phyloP scores from a whole-genome alignment of 192 early-diverging fungal genomes.

The Coemansia guatemalensis region DNA sequence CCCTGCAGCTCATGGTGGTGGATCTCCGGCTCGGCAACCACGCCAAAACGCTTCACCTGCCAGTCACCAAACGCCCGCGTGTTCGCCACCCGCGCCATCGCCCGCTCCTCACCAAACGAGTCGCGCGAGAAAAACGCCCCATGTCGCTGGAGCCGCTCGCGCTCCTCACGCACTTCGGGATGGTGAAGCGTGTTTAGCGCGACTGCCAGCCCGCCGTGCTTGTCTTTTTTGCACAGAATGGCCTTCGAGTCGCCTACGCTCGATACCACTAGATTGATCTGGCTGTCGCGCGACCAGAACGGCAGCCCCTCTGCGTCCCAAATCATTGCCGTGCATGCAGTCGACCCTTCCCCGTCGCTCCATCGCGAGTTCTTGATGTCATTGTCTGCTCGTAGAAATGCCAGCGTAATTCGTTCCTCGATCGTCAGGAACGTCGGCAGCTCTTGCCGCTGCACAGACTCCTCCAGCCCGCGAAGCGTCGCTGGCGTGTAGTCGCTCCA shows the following conservation, averaged over 20 bases:
- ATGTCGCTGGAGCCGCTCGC: conserved; percentile 65
- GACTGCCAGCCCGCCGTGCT: conserved; percentile 56
- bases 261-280: conserved; percentile 60
- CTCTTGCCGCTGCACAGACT: conserved; percentile 25
- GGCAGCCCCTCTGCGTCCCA: conserved; percentile 62
- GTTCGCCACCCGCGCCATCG: conserved; percentile 64
- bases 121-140: conserved; percentile 73
- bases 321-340: conserved; percentile 64
- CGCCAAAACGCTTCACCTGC: conserved; percentile 67
- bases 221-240: conserved; percentile 55
- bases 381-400: conserved; percentile 62
- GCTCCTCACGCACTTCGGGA: conserved; percentile 59
- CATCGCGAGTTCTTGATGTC: conserved; percentile 50
- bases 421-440: conserved; percentile 56
- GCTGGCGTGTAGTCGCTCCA: conserved; percentile 43
- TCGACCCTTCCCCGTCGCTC: conserved; percentile 64
- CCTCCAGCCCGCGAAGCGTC: conserved; percentile 32
- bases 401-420: conserved; percentile 66
- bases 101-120: conserved; percentile 73
- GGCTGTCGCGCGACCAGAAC: conserved; percentile 65
- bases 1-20: conserved; percentile 54
- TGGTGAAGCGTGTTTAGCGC: conserved; percentile 68
- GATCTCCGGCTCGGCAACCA: conserved; percentile 71
- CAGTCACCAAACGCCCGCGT: conserved; percentile 72
- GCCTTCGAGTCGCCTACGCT: conserved; percentile 71